Conservation (phyloP, 2,329 filamentous ascomycete genomes). For the Metarhizium humberi region DNA sequence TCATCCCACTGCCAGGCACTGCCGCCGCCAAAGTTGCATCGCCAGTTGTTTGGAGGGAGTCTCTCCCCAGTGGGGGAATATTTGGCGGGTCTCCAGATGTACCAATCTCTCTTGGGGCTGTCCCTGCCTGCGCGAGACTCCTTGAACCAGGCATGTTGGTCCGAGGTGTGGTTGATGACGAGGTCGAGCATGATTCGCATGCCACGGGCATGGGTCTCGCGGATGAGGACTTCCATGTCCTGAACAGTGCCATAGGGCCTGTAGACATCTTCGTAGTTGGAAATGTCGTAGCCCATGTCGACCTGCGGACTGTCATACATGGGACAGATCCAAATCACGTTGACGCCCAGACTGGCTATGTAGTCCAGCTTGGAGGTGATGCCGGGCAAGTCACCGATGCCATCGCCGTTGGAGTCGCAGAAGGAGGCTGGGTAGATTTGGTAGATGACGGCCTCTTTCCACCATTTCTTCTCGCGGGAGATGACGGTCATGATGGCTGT, state of each 20-base stretch:
- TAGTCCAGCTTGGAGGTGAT: slow-evolving; percentile 55
- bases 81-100: slow-evolving; percentile 47
- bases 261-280: slow-evolving; percentile 58
- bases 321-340: slow-evolving; percentile 60
- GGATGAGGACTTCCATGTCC: slow-evolving; percentile 55
- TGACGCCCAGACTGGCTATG: slow-evolving; percentile 48
- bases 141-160: slow-evolving; percentile 63
- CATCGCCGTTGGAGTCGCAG: slow-evolving; percentile 47
- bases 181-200: slow-evolving; percentile 68
- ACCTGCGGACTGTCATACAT: slow-evolving; percentile 55
- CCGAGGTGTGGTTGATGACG: slow-evolving; percentile 69
- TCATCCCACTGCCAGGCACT: slow-evolving; percentile 65
- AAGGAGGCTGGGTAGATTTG: slow-evolving; percentile 53
- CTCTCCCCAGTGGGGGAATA: slow-evolving; percentile 48
- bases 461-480: slow-evolving; percentile 30
- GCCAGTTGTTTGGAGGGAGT: slow-evolving; percentile 70
- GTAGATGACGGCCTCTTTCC: slow-evolving; percentile 49
- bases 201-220: slow-evolving; percentile 48
- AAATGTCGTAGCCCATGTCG: slow-evolving; percentile 64
- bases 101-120: slow-evolving; percentile 61
- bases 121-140: slow-evolving; percentile 52
- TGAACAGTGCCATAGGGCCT: slow-evolving; percentile 55
- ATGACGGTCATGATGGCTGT: slow-evolving; percentile 15
- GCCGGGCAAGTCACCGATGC: slow-evolving; percentile 54
- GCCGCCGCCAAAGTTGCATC: slow-evolving; percentile 48